These are phyloP conservation scores for Lyophyllum atratum DNA, from an alignment of 768 basidiomycete genomes.

Conservation along the genomic window DNA sequence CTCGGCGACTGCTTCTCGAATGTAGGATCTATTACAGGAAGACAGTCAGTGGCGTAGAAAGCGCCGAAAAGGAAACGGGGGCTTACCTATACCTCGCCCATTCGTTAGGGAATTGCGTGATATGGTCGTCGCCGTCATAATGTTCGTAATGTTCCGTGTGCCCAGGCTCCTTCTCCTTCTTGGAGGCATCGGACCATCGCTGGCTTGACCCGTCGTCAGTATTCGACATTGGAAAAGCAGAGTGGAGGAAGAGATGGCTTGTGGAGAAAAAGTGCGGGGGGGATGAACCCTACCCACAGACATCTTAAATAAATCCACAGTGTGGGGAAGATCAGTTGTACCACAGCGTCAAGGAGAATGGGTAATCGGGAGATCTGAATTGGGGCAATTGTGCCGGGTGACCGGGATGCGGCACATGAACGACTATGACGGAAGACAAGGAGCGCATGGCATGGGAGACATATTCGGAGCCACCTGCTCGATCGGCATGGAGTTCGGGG, in stretches of 20 bases:
- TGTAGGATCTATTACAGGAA: conserved; percentile 33
- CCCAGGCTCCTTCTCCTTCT: not conserved
- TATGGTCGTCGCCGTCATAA: conserved; percentile 29
- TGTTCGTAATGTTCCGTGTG: not conserved
- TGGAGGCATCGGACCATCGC: not conserved
- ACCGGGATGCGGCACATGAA: not conserved
- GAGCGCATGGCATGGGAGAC: not conserved
- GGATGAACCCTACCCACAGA: not conserved
- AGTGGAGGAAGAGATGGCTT: not conserved
- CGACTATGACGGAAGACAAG: not conserved
- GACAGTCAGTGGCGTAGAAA: not conserved
- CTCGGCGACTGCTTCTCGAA: conserved; percentile 66
- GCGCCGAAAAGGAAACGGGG: not conserved
- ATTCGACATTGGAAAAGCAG: not conserved
- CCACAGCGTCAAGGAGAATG: not conserved
- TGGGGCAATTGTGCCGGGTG: not conserved
- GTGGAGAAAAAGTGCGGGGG: not conserved
- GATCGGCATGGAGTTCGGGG: not conserved
- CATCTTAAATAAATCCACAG: not conserved
- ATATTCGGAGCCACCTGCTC: not conserved
- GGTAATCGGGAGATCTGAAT: not conserved
- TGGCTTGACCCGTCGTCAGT: not conserved
- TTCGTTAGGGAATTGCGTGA: conserved; percentile 45
- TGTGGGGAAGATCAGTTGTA: not conserved
- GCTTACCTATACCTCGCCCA: conserved; percentile 60